These are phyloP conservation scores for Glycyrrhiza uralensis DNA, from an alignment of 306 rosid genomes.

Conservation along the genomic window DNA sequence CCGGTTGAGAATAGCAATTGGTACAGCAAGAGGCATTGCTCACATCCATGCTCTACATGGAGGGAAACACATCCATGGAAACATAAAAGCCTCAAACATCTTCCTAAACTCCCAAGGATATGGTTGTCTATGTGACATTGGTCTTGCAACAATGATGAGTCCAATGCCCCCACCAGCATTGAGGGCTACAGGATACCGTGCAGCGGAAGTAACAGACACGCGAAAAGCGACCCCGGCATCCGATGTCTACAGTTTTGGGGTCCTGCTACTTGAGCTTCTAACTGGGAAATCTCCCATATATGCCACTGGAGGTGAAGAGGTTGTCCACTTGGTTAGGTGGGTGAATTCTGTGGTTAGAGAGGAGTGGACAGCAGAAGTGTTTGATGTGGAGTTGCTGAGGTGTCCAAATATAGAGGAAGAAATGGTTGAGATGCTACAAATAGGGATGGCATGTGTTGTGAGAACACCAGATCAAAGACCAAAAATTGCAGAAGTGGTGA, in stretches of 20 bases:
- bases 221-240: constrained; percentile 57
- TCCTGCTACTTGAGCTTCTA: constrained; percentile 75
- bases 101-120: constrained; percentile 73
- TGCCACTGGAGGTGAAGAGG: constrained; percentile 61
- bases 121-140: constrained; percentile 70
- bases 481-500: constrained; percentile 44
- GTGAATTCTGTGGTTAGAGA: constrained; percentile 92
- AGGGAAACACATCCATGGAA: constrained; percentile 75
- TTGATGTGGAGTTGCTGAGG: constrained; percentile 72
- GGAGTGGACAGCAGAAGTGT: constrained; percentile 95
- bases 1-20: constrained; percentile 62
- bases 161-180: constrained; percentile 45
- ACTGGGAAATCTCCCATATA: constrained; percentile 71
- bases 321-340: constrained; percentile 84
- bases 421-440: constrained; percentile 84
- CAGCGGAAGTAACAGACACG: constrained; percentile 69
- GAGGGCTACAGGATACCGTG: constrained; percentile 71
- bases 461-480: constrained; percentile 71
- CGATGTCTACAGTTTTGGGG: constrained; percentile 77
- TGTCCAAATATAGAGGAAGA: constrained; percentile 81
- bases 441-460: constrained; percentile 75
- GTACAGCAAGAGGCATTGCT: constrained; percentile 85
- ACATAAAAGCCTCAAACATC: constrained; percentile 76
- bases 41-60: constrained; percentile 59
- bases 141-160: constrained; percentile 56